Percentiles rank a stretch among this genome's conserved stretches.
Conservation (phyloP, 2,329 filamentous ascomycete species). For the Calonectria hawksworthii region DNA sequence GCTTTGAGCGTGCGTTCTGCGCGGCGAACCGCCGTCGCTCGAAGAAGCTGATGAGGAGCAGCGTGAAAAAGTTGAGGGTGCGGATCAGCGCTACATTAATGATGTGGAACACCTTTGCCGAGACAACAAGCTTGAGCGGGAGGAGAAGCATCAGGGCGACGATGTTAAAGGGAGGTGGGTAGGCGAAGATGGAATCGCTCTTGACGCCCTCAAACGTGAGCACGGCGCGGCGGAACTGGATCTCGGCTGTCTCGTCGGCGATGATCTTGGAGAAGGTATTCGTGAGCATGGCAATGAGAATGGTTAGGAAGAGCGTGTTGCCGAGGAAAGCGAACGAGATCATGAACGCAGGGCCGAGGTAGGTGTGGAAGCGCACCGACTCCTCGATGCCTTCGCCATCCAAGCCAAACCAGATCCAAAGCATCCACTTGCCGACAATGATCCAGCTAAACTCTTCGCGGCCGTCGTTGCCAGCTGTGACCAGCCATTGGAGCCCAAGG, state of each 20-base stretch:
- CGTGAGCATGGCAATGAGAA: slow-evolving; percentile 80
- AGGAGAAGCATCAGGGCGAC: slow-evolving; percentile 73
- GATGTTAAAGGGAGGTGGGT: slow-evolving; percentile 79
- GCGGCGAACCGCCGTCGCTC: slow-evolving; percentile 69
- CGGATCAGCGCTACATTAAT: slow-evolving; percentile 77
- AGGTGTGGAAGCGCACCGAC: slow-evolving; percentile 72
- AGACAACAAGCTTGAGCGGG: slow-evolving; percentile 74
- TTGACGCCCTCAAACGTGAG: slow-evolving; percentile 83
- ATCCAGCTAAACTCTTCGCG: slow-evolving; percentile 54
- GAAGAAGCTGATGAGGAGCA: slow-evolving; percentile 72
- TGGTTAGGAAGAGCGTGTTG: slow-evolving; percentile 81
- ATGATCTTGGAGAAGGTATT: slow-evolving; percentile 81
- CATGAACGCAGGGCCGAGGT: slow-evolving; percentile 78
- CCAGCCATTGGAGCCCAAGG: slow-evolving; percentile 77
- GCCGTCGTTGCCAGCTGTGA: slow-evolving; percentile 46
- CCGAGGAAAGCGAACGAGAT: slow-evolving; percentile 81
- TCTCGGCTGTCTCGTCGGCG: slow-evolving; percentile 77
- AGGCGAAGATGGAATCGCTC: slow-evolving; percentile 78
- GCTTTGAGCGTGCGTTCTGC: slow-evolving; percentile 26
- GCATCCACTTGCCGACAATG: slow-evolving; percentile 81
- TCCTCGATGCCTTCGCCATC: slow-evolving; percentile 71
- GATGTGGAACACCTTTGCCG: slow-evolving; percentile 77
- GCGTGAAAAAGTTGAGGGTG: slow-evolving; percentile 72
- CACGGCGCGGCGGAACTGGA: slow-evolving; percentile 79
- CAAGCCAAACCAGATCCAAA: slow-evolving; percentile 85